phyloP scores from a whole-genome alignment of 2,329 filamentous ascomycete genomes.

The Thielaviopsis musarum region DNA sequence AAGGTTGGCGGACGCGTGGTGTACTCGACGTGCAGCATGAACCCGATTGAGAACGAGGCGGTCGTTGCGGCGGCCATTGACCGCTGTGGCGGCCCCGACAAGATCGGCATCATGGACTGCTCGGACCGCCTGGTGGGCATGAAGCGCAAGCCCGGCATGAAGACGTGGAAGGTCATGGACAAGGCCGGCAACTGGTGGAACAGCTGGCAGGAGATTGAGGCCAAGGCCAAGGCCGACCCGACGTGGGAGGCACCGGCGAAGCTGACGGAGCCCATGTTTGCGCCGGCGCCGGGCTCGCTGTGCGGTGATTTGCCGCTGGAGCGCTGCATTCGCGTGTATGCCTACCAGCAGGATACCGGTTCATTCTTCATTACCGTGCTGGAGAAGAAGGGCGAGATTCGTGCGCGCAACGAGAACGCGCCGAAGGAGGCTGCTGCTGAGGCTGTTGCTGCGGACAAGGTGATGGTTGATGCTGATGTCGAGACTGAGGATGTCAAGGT shows the following conservation, averaged over 20 bases:
- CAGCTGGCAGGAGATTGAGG: constrained; percentile 66
- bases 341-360: constrained; percentile 88
- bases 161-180: constrained; percentile 81
- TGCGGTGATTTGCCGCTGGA: constrained; percentile 60
- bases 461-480: constrained; percentile 18
- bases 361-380: constrained; percentile 95
- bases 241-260: constrained; percentile 42
- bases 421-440: constrained; percentile 22
- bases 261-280: constrained; percentile 72
- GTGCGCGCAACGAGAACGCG: constrained; percentile 52
- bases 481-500: constrained; percentile 13
- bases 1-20: constrained; percentile 90
- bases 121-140: constrained; percentile 59
- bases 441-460: constrained; percentile 13
- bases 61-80: constrained; percentile 79
- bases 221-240: constrained; percentile 43
- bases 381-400: constrained; percentile 80
- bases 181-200: constrained; percentile 65
- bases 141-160: constrained; percentile 61
- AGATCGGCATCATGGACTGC: constrained; percentile 74
- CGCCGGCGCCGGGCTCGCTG: constrained; percentile 35
- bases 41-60: constrained; percentile 92
- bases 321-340: constrained; percentile 84
- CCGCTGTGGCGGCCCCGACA: constrained; percentile 66
- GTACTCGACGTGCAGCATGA: constrained; percentile 98